Evolutionary conservation across 2,329 filamentous ascomycete species (phyloP), one percentile per base, ranked within the genome.

Genomic region (Botrytis fragariae): DNA sequence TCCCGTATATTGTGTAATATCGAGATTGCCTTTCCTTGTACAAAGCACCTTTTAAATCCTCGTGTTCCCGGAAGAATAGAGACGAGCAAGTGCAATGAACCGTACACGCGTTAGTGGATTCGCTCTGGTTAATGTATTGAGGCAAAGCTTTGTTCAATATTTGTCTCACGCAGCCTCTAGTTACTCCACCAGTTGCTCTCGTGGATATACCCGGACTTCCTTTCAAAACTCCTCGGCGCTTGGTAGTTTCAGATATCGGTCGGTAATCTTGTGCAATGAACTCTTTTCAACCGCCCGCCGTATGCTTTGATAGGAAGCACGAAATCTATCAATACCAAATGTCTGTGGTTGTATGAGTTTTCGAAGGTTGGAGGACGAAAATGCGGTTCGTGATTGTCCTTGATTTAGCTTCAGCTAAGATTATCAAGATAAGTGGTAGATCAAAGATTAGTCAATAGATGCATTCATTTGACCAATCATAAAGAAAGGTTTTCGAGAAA

Each of bases 391-490:
- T 29, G 32, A 37, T 54, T 54, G 35, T 68, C 25, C 64, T 67
- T 54, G 25, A 16, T 51, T 39, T 29, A 54, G 45, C 22, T 54
- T 39, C 7, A 67, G 45, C 64, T 67, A 39, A 67, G 64, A 67
- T 67, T 37, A 51, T 51, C 61, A 29, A 67, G 63, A 67, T 67
- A 51, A 67, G 63, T 67, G 39, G 44, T 51, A 42, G 14, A 32
- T 44, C 37, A 63, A 63, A 44, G 60, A 29, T 63, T 35, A 63
- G 35, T 63, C 25, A 67, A 67, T 51, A 32, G 35, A 51, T 67
- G 20, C 42, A 8, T 37, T 35, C 14, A 42, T 29, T 54, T 29
- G 45, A 54, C 64, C 64, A 68, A 68, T 68, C 64, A 68, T 39
- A 51, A 6, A 25, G 22, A 22, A 48, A 48, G 25, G 4, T 48